phyloP scores from a whole-genome alignment of 176 grass and related monocot genomes.

The Zizania latifolia region DNA sequence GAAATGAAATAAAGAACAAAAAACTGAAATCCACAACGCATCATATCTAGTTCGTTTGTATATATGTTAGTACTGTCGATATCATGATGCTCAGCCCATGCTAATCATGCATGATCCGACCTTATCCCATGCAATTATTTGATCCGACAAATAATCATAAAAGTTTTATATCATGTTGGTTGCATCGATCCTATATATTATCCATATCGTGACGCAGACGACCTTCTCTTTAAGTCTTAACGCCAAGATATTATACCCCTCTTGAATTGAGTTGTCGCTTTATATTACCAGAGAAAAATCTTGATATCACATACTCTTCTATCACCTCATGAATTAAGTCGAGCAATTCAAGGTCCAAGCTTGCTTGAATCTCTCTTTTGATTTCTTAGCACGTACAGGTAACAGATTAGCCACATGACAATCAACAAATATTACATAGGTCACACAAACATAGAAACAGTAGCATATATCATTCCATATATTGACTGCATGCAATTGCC shows the following conservation, averaged over 20 bases:
- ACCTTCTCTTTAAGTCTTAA: too few relatives aligned
- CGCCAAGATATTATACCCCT: neutral
- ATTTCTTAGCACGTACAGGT: neutral
- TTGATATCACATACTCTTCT: neutral
- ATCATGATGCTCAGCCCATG: neutral
- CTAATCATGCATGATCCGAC: neutral
- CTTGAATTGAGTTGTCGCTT: neutral
- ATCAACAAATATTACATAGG: neutral
- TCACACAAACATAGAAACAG: too few relatives aligned
- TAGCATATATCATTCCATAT: too few relatives aligned
- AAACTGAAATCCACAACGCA: neutral
- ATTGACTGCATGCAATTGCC: neutral
- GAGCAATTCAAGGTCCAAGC: neutral
- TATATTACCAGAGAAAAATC: conserved; percentile 1
- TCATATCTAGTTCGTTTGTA: too few relatives aligned
- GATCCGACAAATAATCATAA: neutral
- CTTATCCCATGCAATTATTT: neutral
- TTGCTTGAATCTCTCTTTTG: neutral
- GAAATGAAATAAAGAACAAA: neutral
- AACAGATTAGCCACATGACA: neutral
- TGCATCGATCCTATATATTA: neutral
- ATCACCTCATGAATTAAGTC: neutral
- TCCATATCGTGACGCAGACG: neutral
- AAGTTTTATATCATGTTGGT: neutral
- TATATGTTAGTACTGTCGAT: too few relatives aligned